Percentiles rank a stretch among this genome's conserved stretches.
Evolutionary conservation across 306 rosid species (phyloP).

Genomic region (Medicago ruthenica): DNA sequence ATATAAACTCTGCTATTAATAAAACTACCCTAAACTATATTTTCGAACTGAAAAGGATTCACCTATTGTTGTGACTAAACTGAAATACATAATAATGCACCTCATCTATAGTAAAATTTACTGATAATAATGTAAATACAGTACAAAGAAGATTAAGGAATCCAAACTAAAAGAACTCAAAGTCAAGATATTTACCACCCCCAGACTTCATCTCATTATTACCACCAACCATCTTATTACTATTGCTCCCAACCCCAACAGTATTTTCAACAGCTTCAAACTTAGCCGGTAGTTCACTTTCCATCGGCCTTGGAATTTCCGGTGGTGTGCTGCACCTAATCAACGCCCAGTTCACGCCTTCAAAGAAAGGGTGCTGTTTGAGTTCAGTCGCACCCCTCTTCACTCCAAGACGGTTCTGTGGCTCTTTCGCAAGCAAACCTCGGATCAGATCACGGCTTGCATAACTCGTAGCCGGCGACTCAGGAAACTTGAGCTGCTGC

Average conservation of each 20-base stretch:
- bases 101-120: conserved; percentile 42
- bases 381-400: conserved; percentile 94
- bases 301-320: conserved; percentile 85
- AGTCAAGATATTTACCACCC: conserved; percentile 95
- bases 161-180: conserved; percentile 87
- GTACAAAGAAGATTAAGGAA: conserved; percentile 45
- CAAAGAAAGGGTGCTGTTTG: conserved; percentile 94
- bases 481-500: conserved; percentile 84
- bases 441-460: conserved; percentile 85
- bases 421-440: conserved; percentile 88
- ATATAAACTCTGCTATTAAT: conserved; percentile 32
- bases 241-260: conserved; percentile 59
- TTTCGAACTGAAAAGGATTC: conserved; percentile 52
- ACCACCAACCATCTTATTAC: conserved; percentile 73
- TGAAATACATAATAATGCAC: conserved; percentile 44
- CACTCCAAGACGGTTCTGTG: conserved; percentile 87
- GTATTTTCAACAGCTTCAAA: conserved; percentile 60
- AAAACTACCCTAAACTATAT: conserved; percentile 38
- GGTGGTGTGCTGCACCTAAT: conserved; percentile 94
- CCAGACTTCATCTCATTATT: conserved; percentile 76
- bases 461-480: conserved; percentile 77
- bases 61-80: conserved; percentile 35
- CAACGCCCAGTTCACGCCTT: conserved; percentile 94
- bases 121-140: conserved; percentile 44
- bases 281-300: conserved; percentile 65